These are phyloP conservation scores for Breynia disticha DNA, from an alignment of 441 rosid genomes.

Conservation along the genomic window DNA sequence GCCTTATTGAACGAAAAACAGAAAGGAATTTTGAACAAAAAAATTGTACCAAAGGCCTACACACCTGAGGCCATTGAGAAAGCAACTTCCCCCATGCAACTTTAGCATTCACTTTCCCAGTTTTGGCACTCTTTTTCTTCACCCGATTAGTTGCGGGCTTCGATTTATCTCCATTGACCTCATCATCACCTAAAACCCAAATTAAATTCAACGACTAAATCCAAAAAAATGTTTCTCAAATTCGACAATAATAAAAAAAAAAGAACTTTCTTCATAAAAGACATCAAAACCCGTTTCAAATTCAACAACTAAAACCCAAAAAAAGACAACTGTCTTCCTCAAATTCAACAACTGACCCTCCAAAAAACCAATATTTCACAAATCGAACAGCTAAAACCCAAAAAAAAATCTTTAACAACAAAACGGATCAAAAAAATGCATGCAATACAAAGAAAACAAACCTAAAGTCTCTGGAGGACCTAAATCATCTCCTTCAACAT, in stretches of 20 bases:
- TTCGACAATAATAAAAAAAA: too few relatives aligned
- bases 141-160: slow-evolving; percentile 29
- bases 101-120: slow-evolving; percentile 35
- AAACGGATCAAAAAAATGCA: too few relatives aligned
- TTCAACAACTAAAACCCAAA: too few relatives aligned
- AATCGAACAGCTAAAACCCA: too few relatives aligned
- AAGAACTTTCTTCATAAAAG: slow-evolving; percentile 11
- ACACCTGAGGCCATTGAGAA: slow-evolving; percentile 76
- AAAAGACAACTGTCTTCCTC: too few relatives aligned
- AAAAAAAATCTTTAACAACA: too few relatives aligned
- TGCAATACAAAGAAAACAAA: slow-evolving; percentile 25
- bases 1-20: too few relatives aligned
- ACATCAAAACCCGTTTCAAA: background rate
- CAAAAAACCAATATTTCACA: too few relatives aligned
- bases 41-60: slow-evolving; percentile 1
- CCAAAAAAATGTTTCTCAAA: too few relatives aligned
- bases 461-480: slow-evolving; percentile 48
- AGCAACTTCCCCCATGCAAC: slow-evolving; percentile 88
- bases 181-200: slow-evolving; percentile 34
- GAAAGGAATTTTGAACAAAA: background rate
- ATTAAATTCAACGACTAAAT: background rate
- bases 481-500: slow-evolving; percentile 37
- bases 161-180: slow-evolving; percentile 39
- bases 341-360: too few relatives aligned
- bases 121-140: slow-evolving; percentile 45